Conservation (phyloP, 192 early-diverging fungal species). For the Mortierella antarctica region DNA sequence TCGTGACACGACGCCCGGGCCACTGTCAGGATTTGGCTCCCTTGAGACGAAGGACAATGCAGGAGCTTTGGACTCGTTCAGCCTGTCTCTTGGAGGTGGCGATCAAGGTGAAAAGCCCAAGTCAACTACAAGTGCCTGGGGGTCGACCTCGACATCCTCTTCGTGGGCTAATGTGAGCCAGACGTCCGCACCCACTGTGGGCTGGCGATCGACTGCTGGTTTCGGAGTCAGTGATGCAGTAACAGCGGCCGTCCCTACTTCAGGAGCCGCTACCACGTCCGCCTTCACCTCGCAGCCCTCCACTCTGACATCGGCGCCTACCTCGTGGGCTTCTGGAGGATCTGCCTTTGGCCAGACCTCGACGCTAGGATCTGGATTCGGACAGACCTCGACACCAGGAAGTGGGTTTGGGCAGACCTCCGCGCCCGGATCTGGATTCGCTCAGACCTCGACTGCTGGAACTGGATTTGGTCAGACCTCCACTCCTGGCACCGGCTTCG, state of each 20-base stretch:
- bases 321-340: constrained; percentile 20
- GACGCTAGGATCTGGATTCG: constrained; percentile 11
- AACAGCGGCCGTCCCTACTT: not conserved
- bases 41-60: not conserved
- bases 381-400: not conserved
- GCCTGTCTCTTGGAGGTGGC: constrained; percentile 25
- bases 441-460: not conserved
- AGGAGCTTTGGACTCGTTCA: constrained; percentile 41
- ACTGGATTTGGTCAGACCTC: constrained; percentile 18
- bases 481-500: constrained; percentile 1
- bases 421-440: not conserved
- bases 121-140: constrained; percentile 24
- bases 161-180: constrained; percentile 26
- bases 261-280: constrained; percentile 2
- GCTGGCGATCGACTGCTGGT: not conserved
- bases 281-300: constrained; percentile 12
- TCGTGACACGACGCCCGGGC: not conserved
- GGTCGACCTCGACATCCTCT: constrained; percentile 29
- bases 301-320: constrained; percentile 13
- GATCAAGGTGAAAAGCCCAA: constrained; percentile 12
- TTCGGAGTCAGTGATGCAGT: not conserved
- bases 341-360: constrained; percentile 26
- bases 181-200: constrained; percentile 7
- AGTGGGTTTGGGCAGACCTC: constrained; percentile 33
- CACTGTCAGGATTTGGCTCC: not conserved